Evolutionary conservation across 345 rosid species (phyloP), one percentile per base, ranked within the genome.

Genomic region (Melastoma malabathricum): DNA sequence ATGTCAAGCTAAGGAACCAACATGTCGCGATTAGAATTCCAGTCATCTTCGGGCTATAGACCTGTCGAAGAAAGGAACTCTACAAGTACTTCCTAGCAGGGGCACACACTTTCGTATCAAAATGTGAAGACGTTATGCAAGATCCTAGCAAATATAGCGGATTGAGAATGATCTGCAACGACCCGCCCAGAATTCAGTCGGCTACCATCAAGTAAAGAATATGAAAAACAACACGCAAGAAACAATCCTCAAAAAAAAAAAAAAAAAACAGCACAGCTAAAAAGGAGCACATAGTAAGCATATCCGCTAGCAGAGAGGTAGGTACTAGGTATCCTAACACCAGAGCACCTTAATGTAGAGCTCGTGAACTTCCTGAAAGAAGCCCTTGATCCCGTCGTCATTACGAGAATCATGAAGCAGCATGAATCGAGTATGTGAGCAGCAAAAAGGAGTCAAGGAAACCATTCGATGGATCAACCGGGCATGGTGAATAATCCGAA

Each of bases 351-450:
- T 78, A 34, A 82, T 70, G 47, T 82, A 82, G 49, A 82, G 84
- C 68, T 83, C 92, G 48, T 80, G 87, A 55, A 80, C 86, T 69
- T 83, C 92, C 72, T 80, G 92, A 66, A 83, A 82, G 64, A 92
- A 87, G 79, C 93, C 87, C 77, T 92, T 92, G 69, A 92, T 92
- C 29, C 98, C 96, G 55, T 92, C 98, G 48, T 92, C 95, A 16
- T 82, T 92, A 44, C 96, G 86, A 4, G 94, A 83, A 78, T 92
- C 93, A 50, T 88, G 97, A 65, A 92, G 99, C 57, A 92, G 84
- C 94, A 92, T 84, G 47, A 92, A 66, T 58, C 97, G 74, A 1
- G 95, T 85, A 79, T 87, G 97, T 84, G 50, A 49, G 70, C 7
- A 31, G 38, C 9, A 51, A 43, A 4, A 6, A 52, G 34, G 29